Conservation (phyloP, 495 filamentous ascomycete species). For the Cercophora scortea region DNA sequence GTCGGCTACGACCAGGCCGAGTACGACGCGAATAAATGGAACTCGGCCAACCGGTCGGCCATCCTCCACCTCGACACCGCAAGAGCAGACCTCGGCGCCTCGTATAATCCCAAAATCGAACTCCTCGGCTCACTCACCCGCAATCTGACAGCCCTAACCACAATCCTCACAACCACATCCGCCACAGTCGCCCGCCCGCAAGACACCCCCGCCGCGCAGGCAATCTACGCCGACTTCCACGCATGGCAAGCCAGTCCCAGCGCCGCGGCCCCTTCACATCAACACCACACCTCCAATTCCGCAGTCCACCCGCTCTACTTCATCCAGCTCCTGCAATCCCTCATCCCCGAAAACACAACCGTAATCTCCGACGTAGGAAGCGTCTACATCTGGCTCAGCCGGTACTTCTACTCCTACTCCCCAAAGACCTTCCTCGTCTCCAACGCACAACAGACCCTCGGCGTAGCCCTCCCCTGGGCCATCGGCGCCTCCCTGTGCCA, state of each 20-base stretch:
- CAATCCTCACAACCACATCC: constrained; percentile 2
- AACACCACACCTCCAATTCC: constrained; percentile 1
- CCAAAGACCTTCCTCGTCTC: constrained; percentile 28
- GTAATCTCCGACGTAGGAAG: constrained; percentile 29
- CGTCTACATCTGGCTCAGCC: constrained; percentile 34
- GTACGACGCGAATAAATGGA: constrained; percentile 30
- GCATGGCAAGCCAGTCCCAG: constrained; percentile 14
- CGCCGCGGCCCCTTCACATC: not conserved
- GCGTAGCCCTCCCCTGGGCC: constrained; percentile 32
- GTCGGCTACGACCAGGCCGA: constrained; percentile 32
- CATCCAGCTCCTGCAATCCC: constrained; percentile 22
- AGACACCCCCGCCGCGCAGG: constrained; percentile 9
- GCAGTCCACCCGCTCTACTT: constrained; percentile 30
- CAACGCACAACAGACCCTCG: constrained; percentile 34
- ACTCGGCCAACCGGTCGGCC: constrained; percentile 16
- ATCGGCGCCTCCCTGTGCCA: constrained; percentile 29
- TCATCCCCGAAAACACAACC: constrained; percentile 18
- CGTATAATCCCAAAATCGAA: constrained; percentile 25
- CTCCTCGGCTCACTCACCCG: constrained; percentile 22
- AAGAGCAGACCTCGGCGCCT: constrained; percentile 20
- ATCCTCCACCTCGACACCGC: constrained; percentile 27
- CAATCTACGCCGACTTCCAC: constrained; percentile 12
- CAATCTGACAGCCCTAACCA: constrained; percentile 20
- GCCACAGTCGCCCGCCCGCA: constrained; percentile 15
- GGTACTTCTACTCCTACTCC: constrained; percentile 29